A percentile compares a stretch with the other conserved stretches of the same genome.
Evolutionary conservation across 2,329 filamentous ascomycete genomes (phyloP).

Genomic region (Fusarium avenaceum): DNA sequence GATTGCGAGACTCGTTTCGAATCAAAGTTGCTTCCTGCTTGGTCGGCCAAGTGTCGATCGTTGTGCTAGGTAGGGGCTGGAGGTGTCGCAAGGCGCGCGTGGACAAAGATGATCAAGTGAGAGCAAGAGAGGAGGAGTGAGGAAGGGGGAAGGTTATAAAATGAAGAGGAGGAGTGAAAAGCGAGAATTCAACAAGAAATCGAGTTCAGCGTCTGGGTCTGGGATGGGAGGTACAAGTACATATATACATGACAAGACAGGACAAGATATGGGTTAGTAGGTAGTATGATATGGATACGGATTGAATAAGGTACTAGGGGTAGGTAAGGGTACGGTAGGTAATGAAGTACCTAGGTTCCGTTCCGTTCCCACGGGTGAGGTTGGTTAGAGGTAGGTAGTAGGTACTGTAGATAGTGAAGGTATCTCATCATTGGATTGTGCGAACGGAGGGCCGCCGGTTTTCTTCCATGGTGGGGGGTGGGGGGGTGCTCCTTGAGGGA

Average conservation of each 20-base stretch:
- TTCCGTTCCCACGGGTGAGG: too few relatives aligned
- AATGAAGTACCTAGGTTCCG: too few relatives aligned
- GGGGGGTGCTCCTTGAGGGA: background rate
- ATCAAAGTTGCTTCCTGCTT: constrained; percentile 10
- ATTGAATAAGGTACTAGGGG: constrained; percentile 1
- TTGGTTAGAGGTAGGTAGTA: too few relatives aligned
- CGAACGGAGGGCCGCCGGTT: constrained; percentile 38
- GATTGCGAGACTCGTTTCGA: constrained; percentile 30
- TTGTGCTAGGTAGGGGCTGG: constrained; percentile 7
- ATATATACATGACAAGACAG: constrained; percentile 33
- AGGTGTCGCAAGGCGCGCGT: constrained; percentile 6
- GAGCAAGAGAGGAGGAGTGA: background rate
- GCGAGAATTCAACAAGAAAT: constrained; percentile 27
- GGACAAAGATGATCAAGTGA: background rate
- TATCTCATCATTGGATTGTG: constrained; percentile 19
- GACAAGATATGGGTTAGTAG: too few relatives aligned
- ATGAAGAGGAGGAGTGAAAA: constrained; percentile 13
- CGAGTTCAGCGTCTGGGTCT: constrained; percentile 21
- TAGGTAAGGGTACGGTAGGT: background rate
- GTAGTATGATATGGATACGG: too few relatives aligned
- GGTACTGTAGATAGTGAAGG: background rate
- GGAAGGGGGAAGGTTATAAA: background rate
- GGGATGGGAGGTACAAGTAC: constrained; percentile 30
- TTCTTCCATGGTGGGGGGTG: constrained; percentile 7
- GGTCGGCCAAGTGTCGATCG: constrained; percentile 36